A percentile compares a stretch with the other conserved stretches of the same genome.
Evolutionary conservation across 1,284 basidiomycete genomes (phyloP).

Genomic region (Neotropicomus parvogracilis): DNA sequence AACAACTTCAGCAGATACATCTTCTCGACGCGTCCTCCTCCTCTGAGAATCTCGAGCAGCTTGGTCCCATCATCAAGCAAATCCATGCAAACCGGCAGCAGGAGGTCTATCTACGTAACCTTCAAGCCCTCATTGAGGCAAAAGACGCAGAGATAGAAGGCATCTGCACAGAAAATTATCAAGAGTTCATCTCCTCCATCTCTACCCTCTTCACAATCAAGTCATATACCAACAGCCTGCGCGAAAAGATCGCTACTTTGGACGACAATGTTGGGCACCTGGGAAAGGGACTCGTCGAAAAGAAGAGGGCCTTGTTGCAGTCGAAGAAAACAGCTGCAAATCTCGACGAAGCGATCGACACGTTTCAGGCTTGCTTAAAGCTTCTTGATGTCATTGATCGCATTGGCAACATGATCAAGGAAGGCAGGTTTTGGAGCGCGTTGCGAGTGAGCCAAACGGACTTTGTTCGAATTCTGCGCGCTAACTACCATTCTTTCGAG

Average conservation of each 20-base stretch:
- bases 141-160: constrained; percentile 96
- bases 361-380: constrained; percentile 86
- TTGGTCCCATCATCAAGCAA: constrained; percentile 89
- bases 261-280: constrained; percentile 74
- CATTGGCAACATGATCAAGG: constrained; percentile 88
- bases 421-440: constrained; percentile 95
- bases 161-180: constrained; percentile 94
- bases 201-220: constrained; percentile 94
- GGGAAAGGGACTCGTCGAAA: constrained; percentile 82
- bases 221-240: constrained; percentile 78
- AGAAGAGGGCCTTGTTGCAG: constrained; percentile 86
- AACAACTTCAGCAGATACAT: constrained; percentile 84
- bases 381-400: constrained; percentile 94
- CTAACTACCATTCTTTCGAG: constrained; percentile 43
- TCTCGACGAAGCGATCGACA: constrained; percentile 94
- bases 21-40: constrained; percentile 80
- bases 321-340: constrained; percentile 90
- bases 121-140: constrained; percentile 84
- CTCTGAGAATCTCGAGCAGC: constrained; percentile 89
- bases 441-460: constrained; percentile 69
- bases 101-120: constrained; percentile 84
- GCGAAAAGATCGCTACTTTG: constrained; percentile 71
- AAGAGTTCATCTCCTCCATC: constrained; percentile 96
- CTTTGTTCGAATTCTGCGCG: constrained; percentile 24
- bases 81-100: constrained; percentile 90